Conservation (phyloP, 108 stramenopile genomes). For the Poteriospumella lacustris region DNA sequence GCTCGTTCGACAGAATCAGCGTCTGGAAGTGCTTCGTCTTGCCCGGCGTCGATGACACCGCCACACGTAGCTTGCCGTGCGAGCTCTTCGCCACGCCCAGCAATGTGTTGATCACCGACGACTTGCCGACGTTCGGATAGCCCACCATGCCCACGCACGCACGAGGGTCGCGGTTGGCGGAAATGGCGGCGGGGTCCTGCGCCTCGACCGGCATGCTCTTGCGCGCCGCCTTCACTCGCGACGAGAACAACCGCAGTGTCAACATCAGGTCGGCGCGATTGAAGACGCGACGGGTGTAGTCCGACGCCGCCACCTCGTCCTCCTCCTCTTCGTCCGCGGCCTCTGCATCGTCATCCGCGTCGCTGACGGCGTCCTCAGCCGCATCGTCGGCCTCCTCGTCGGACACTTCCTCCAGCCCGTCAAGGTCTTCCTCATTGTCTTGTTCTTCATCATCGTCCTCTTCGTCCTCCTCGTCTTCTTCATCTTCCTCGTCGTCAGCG, state of each 20-base stretch:
- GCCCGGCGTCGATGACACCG: conserved; percentile 92
- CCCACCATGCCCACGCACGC: conserved; percentile 85
- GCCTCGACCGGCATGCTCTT: too few species aligned
- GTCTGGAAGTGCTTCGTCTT: conserved; percentile 99
- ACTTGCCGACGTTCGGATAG: conserved; percentile 95
- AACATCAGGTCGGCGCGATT: too few species aligned
- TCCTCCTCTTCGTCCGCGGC: too few species aligned
- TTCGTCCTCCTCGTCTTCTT: background rate
- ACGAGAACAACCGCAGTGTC: too few species aligned
- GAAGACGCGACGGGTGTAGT: background rate
- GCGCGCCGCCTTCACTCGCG: too few species aligned
- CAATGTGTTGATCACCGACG: conserved; percentile 89
- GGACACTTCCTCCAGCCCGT: conserved; percentile 38
- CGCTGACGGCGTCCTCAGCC: conserved; percentile 49
- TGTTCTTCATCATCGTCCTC: background rate
- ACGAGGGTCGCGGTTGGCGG: too few species aligned
- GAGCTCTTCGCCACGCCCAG: conserved; percentile 74
- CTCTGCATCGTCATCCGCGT: conserved; percentile 37
- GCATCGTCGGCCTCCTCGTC: background rate
- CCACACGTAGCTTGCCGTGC: conserved; percentile 80
- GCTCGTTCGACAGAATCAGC: conserved; percentile 68
- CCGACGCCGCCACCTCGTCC: background rate
- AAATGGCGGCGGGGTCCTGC: too few species aligned
- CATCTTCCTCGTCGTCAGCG: background rate
- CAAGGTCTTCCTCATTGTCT: conserved; percentile 31